Percentiles rank a stretch among this genome's conserved stretches.
phyloP scores from a whole-genome alignment of 805 yeast genomes.

The Cyberlindnera maclurae region DNA sequence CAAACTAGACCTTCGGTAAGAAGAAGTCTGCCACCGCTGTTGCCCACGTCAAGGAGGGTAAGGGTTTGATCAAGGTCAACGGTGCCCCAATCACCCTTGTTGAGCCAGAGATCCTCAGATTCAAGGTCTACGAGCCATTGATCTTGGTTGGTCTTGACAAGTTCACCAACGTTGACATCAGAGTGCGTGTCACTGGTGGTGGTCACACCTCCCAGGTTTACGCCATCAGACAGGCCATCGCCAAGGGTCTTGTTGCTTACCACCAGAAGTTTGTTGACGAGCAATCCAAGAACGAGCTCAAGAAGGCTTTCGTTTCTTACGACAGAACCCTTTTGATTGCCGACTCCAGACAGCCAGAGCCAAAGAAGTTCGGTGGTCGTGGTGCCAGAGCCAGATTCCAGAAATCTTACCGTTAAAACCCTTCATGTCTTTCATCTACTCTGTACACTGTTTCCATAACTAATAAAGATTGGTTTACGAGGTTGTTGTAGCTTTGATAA shows the following conservation, averaged over 20 bases:
- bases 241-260: constrained; percentile 99
- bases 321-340: constrained; percentile 99
- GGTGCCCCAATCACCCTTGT: constrained; percentile 99
- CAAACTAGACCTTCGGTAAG: constrained; percentile 91
- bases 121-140: constrained; percentile 99
- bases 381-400: constrained; percentile 99
- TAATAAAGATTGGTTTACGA: constrained; percentile 11
- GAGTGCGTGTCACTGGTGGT: constrained; percentile 99
- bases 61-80: constrained; percentile 98
- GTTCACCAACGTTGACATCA: constrained; percentile 96
- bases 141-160: constrained; percentile 97
- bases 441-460: constrained; percentile 19
- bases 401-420: constrained; percentile 95
- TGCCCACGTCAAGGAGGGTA: constrained; percentile 99
- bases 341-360: constrained; percentile 99
- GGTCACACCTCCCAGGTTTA: constrained; percentile 99
- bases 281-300: constrained; percentile 98
- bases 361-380: constrained; percentile 99
- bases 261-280: constrained; percentile 99
- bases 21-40: constrained; percentile 99
- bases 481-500: too few relatives aligned
- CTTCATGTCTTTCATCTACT: constrained; percentile 18
- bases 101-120: constrained; percentile 97
- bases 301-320: constrained; percentile 94
- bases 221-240: constrained; percentile 99